Conservation (phyloP, 768 basidiomycete species). For the Auricularia cornea region DNA sequence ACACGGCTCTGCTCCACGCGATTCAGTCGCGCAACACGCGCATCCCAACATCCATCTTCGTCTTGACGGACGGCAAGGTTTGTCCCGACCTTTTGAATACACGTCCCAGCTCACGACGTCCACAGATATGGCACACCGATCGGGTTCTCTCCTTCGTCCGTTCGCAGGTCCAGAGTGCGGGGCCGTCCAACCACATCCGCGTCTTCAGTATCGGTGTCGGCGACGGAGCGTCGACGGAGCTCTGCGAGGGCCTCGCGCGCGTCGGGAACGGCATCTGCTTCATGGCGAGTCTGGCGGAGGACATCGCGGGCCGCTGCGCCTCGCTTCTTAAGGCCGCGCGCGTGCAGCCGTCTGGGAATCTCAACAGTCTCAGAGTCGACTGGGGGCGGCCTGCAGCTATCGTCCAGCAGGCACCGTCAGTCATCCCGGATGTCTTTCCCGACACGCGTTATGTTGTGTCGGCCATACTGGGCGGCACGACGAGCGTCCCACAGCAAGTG, state of each 20-base stretch:
- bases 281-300: slow-evolving; percentile 37
- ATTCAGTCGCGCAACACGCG: slow-evolving; percentile 1
- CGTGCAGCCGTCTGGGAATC: slow-evolving; percentile 24
- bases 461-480: slow-evolving; percentile 19
- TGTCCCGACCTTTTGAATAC: too few species aligned
- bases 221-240: slow-evolving; percentile 8
- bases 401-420: slow-evolving; percentile 28
- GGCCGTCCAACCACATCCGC: slow-evolving; percentile 1
- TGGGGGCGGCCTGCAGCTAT: too few species aligned
- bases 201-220: slow-evolving; percentile 11
- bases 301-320: slow-evolving; percentile 41
- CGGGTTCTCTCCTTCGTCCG: neutral
- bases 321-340: slow-evolving; percentile 44
- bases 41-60: slow-evolving; percentile 7
- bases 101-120: neutral
- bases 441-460: slow-evolving; percentile 28
- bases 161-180: neutral
- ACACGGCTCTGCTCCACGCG: neutral
- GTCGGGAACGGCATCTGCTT: slow-evolving; percentile 44
- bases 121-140: neutral
- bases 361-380: slow-evolving; percentile 40
- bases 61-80: slow-evolving; percentile 10
- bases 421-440: slow-evolving; percentile 24
- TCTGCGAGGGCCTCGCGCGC: slow-evolving; percentile 46
- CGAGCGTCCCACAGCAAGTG: slow-evolving; percentile 20